Conservation (phyloP, 108 stramenopile genomes). For the Skeletonema tropicum region DNA sequence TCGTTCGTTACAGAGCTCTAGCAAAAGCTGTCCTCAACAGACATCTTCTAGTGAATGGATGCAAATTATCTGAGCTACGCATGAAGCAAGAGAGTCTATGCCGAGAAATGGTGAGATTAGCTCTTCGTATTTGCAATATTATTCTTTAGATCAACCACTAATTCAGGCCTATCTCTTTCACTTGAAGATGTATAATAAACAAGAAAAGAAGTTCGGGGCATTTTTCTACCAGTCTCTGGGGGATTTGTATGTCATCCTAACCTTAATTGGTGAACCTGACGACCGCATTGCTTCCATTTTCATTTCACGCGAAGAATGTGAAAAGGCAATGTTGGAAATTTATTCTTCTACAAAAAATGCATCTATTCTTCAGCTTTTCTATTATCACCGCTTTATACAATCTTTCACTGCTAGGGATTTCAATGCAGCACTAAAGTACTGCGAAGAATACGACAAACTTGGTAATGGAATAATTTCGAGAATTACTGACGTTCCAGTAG, state of each 20-base stretch:
- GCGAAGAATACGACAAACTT: background rate
- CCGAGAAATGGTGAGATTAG: conserved; percentile 4
- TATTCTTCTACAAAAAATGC: background rate
- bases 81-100: background rate
- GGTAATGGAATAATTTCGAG: background rate
- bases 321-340: background rate
- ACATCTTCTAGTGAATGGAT: background rate
- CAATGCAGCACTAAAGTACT: background rate
- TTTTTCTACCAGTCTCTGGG: background rate
- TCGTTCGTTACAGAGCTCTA: background rate
- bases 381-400: background rate
- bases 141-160: background rate
- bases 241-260: background rate
- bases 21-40: background rate
- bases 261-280: background rate
- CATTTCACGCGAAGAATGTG: conserved; percentile 2
- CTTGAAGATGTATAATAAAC: conserved; percentile 5
- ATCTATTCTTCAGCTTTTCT: conserved; percentile 1
- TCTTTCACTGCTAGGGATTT: background rate
- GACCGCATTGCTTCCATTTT: background rate
- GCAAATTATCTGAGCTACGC: conserved; percentile 4
- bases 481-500: background rate
- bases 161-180: background rate
- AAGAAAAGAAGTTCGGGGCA: background rate
- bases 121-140: background rate